A percentile compares a stretch with the other conserved stretches of the same genome.
These are phyloP conservation scores for Bidens hawaiensis DNA, from an alignment of 140 eudicot genomes.

Conservation along the genomic window DNA sequence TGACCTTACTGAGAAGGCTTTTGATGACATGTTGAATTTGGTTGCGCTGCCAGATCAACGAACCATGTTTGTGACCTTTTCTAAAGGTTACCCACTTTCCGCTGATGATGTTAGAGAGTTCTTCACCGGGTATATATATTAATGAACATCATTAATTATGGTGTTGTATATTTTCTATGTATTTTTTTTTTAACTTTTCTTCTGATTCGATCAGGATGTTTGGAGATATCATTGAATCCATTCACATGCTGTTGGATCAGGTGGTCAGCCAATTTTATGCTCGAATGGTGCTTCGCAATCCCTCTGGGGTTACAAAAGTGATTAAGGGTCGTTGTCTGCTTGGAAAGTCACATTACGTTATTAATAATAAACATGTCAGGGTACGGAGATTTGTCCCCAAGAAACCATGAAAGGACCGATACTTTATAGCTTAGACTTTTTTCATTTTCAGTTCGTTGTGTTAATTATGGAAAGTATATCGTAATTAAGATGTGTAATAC, in stretches of 20 bases:
- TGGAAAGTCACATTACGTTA: constrained; percentile 23
- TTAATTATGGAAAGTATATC: neutral
- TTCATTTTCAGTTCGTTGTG: neutral
- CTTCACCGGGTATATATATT: constrained; percentile 27
- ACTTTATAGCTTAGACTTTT: neutral
- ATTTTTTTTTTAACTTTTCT: neutral
- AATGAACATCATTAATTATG: neutral
- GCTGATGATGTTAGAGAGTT: constrained; percentile 25
- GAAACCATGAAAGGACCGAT: neutral
- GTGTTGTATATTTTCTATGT: neutral
- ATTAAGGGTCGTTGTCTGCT: constrained; percentile 7
- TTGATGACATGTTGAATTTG: constrained; percentile 17
- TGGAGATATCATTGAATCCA: constrained; percentile 30
- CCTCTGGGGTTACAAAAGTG: constrained; percentile 4
- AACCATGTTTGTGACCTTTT: constrained; percentile 37
- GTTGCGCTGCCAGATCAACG: constrained; percentile 26
- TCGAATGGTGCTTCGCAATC: constrained; percentile 21
- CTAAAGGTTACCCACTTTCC: constrained; percentile 33
- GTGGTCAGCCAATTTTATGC: constrained; percentile 19
- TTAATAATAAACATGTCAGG: constrained; percentile 41
- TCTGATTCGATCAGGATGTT: constrained; percentile 15
- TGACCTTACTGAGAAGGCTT: constrained; percentile 13
- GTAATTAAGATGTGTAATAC: neutral
- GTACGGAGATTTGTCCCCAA: constrained; percentile 28
- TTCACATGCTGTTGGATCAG: constrained; percentile 17